Base-by-base conservation (phyloP, 1,139 yeast genomes). In the Sugiyamaella novakii region DNA sequence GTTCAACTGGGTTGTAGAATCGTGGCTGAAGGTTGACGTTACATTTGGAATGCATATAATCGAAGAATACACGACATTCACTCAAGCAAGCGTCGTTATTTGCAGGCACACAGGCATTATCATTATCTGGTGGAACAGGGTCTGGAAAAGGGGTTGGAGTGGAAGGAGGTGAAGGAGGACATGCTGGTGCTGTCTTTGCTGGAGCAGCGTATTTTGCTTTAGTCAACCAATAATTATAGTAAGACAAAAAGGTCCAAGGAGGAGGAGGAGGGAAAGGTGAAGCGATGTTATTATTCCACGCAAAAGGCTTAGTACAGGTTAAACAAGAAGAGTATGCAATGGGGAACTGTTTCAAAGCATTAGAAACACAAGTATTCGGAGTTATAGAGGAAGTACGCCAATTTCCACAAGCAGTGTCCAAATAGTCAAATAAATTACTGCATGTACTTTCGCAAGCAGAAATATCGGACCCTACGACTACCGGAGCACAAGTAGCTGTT, bases 241-340 rank as follows among this genome's bases (percentile, higher is more conserved):
- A 29, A 2, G 43, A 15, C 43, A 39, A 19, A 5, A 11, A 27
- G 8, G n/a, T 28, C 25, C 25, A 29, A 15, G 43, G 43, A 11
- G 43, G 43, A 5, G 43, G 43, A 3, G 43, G 43, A 27, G 43
- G 43, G 28, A 10, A 29, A 4, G 43, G 43, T 5, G 43, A 27
- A 19, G 19, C 11, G 4, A 24, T 14, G 18, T 21, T 27, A 5
- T 33, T 36, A 36, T 36, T 27, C 40, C 40, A 36, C 28, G 3
- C n/a, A 21, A 22, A 36, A n/a, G 15, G 29, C 8, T 12, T 17
- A 7, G 40, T 36, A 27, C 40, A 36, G 11, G n/a, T 19, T 29
- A 24, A 11, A 36, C 34, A 39, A 12, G 43, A 22, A 19, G 34
- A 15, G 17, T 27, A 39, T n/a, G 43, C 25, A 3, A 34, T 22